Evolutionary conservation across 2,329 filamentous ascomycete genomes (phyloP).

Genomic region (Aspergillus ruber): DNA sequence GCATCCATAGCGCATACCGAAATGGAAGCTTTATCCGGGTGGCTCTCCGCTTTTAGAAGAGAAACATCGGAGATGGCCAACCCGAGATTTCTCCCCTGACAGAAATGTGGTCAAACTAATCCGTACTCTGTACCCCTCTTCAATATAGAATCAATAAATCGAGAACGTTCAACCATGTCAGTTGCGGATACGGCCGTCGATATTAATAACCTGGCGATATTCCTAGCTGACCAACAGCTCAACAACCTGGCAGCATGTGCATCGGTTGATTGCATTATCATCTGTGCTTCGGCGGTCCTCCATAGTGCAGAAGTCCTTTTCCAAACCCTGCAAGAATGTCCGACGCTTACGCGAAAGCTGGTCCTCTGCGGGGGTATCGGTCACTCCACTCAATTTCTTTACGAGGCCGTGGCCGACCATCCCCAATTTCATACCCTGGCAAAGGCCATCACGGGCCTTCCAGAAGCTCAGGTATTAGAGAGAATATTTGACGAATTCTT

Average conservation of each 20-base stretch:
- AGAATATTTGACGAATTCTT: slow-evolving; percentile 24
- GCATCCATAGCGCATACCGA: too few species aligned
- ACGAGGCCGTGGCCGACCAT: slow-evolving; percentile 33
- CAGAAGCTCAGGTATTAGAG: slow-evolving; percentile 37
- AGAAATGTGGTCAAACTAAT: neutral
- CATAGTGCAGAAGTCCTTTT: slow-evolving; percentile 32
- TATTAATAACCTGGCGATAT: neutral
- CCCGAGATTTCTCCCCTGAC: too few species aligned
- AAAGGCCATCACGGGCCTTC: slow-evolving; percentile 24
- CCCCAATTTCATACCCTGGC: slow-evolving; percentile 22
- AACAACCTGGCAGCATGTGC: slow-evolving; percentile 1
- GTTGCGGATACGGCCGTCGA: neutral
- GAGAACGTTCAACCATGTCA: slow-evolving; percentile 5
- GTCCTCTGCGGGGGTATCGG: slow-evolving; percentile 43
- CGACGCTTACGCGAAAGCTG: slow-evolving; percentile 27
- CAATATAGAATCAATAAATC: neutral
- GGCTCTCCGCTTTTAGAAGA: too few species aligned
- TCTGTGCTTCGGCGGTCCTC: slow-evolving; percentile 38
- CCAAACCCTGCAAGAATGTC: slow-evolving; percentile 20
- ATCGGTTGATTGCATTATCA: slow-evolving; percentile 30
- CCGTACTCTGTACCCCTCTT: neutral
- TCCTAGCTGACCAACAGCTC: neutral
- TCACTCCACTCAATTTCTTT: slow-evolving; percentile 40
- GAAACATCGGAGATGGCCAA: too few species aligned
- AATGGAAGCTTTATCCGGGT: too few species aligned